Evolutionary conservation across 108 stramenopile genomes (phyloP).

Genomic region (Cyclotella distinguenda): DNA sequence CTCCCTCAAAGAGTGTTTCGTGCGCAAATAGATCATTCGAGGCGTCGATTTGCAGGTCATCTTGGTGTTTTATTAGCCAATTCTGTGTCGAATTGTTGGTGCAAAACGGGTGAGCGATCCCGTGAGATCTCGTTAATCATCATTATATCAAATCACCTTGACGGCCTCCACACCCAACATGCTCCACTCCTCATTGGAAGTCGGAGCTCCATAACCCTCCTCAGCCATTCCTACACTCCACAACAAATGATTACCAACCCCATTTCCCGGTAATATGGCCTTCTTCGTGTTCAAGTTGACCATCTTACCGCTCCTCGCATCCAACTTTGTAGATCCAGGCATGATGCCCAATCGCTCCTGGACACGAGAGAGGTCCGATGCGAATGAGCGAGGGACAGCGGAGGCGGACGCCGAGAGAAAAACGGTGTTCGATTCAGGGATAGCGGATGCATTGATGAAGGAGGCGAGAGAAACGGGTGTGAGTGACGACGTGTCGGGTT

Average conservation of each 20-base stretch:
- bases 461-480: background rate
- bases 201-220: slow-evolving; percentile 3
- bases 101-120: background rate
- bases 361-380: background rate
- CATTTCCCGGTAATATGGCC: slow-evolving; percentile 18
- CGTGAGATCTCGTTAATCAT: background rate
- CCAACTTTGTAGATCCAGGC: slow-evolving; percentile 5
- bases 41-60: slow-evolving; percentile 4
- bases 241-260: slow-evolving; percentile 22
- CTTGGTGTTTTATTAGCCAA: slow-evolving; percentile 17
- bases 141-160: slow-evolving; percentile 1
- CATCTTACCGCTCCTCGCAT: slow-evolving; percentile 14
- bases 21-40: slow-evolving; percentile 12
- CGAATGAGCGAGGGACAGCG: background rate
- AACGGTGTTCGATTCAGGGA: background rate
- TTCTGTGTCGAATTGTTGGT: background rate
- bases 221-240: slow-evolving; percentile 20
- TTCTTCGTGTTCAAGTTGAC: background rate
- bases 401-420: background rate
- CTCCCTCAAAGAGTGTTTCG: background rate
- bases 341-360: background rate
- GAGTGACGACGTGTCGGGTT: background rate
- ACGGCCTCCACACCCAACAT: slow-evolving; percentile 9
- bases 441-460: background rate
- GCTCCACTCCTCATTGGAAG: background rate